These are phyloP conservation scores for Colletotrichum sp. DNA, from an alignment of 2,329 filamentous ascomycete species.

Conservation along the genomic window DNA sequence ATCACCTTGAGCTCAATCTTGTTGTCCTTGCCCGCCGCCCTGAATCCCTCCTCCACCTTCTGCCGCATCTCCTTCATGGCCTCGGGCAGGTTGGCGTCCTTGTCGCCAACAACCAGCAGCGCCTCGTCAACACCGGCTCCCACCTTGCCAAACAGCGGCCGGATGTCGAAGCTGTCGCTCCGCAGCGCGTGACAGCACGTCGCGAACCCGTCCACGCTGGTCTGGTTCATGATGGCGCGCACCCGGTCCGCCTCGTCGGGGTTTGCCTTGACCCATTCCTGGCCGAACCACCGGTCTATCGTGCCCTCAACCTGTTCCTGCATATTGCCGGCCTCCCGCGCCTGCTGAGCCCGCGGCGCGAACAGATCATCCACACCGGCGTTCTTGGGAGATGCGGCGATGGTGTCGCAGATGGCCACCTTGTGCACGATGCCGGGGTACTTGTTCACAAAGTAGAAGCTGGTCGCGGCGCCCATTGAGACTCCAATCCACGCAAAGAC, in stretches of 20 bases:
- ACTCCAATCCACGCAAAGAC: conserved; percentile 48
- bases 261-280: conserved; percentile 38
- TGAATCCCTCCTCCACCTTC: conserved; percentile 37
- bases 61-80: conserved; percentile 42
- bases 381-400: conserved; percentile 41
- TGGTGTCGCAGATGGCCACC: conserved; percentile 45
- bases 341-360: conserved; percentile 36
- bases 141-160: conserved; percentile 35
- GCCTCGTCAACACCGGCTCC: conserved; percentile 38
- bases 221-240: conserved; percentile 38
- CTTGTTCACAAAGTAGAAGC: conserved; percentile 41
- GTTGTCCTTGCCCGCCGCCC: conserved; percentile 25
- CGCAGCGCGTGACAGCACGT: conserved; percentile 44
- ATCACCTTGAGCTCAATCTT: conserved; percentile 38
- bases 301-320: conserved; percentile 34
- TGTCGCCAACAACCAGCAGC: conserved; percentile 43
- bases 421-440: conserved; percentile 42
- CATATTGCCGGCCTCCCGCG: conserved; percentile 35
- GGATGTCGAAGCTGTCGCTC: conserved; percentile 41
- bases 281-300: conserved; percentile 46
- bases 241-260: conserved; percentile 39
- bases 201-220: conserved; percentile 44
- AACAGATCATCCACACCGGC: conserved; percentile 41
- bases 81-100: conserved; percentile 43
- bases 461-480: conserved; percentile 48